Evolutionary conservation across 441 rosid species (phyloP), one percentile per base, ranked within the genome.

Genomic region (Euphorbia corollata): DNA sequence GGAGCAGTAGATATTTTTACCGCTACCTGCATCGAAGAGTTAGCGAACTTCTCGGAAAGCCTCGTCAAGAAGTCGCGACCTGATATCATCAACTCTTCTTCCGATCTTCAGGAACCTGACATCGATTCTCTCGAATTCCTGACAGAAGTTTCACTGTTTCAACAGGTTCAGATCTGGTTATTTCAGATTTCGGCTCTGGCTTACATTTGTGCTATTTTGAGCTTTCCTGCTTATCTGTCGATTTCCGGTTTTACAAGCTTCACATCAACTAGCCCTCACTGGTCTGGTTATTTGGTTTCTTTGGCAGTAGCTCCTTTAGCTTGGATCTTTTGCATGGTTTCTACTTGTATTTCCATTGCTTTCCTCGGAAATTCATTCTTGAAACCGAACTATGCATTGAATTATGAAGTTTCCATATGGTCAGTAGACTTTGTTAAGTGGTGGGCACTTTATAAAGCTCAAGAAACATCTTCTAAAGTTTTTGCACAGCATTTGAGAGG

Each of bases 391-490:
- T 84, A 87, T 56, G 73, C 82, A 13, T 68, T 87, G 64, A 74
- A 67, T 64, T 84, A 82, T 43, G 85, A 86, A 61, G 61, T 80
- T 59, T 77, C 86, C 48, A 81, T 87, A 34, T 87, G 86, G 87
- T 87, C 90, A 18, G 2, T 64, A 22, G 82, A 84, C 55, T 87
- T 84, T 67, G 83, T 87, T 9, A 84, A 77, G 76, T 87, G 90
- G 93, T 87, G 89, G 93, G 86, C 89, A 64, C 90, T 87, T 22
- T 87, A 85, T 73, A 87, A 84, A 75, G 84, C 71, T 61, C 89
- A 85, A 55, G 85, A 84, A 72, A 73, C 80, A 73, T 73, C 93
- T 65, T 83, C 89, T 4, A 84, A 75, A 74, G 86, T 84, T 70
- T 77, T 87, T 53, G 87, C 90, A 6, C 85, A 76, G 58, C 85